Conservation (phyloP, 768 basidiomycete species). For the Lyophyllum atratum region DNA sequence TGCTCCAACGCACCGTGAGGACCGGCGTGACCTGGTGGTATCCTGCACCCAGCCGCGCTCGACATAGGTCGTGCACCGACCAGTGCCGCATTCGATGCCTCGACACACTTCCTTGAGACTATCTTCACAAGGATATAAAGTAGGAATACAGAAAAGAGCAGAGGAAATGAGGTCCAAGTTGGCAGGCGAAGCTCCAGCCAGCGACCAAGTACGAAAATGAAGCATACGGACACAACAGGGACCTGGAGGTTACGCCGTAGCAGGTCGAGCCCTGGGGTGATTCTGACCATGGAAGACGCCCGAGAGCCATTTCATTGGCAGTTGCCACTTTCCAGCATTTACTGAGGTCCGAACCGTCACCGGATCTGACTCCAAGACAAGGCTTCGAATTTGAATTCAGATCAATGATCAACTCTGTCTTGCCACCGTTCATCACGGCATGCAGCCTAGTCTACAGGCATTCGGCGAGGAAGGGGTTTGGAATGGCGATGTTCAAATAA, state of each 20-base stretch:
- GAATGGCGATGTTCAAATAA: background rate
- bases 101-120: background rate
- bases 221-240: background rate
- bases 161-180: background rate
- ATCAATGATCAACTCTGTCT: background rate
- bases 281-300: slow-evolving; percentile 3
- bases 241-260: background rate
- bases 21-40: background rate
- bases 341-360: slow-evolving; percentile 4
- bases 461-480: background rate
- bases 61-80: background rate
- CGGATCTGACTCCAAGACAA: background rate
- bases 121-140: background rate
- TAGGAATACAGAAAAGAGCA: background rate
- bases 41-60: background rate
- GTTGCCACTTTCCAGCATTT: background rate
- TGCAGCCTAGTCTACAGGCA: no score
- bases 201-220: slow-evolving; percentile 1
- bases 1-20: background rate
- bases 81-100: background rate
- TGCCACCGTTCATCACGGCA: background rate
- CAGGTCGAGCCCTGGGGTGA: slow-evolving; percentile 10
- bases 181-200: background rate
- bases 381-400: background rate
- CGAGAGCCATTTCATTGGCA: background rate